Evolutionary conservation across 306 rosid genomes (phyloP).

Genomic region (Fragaria nilgerrensis): DNA sequence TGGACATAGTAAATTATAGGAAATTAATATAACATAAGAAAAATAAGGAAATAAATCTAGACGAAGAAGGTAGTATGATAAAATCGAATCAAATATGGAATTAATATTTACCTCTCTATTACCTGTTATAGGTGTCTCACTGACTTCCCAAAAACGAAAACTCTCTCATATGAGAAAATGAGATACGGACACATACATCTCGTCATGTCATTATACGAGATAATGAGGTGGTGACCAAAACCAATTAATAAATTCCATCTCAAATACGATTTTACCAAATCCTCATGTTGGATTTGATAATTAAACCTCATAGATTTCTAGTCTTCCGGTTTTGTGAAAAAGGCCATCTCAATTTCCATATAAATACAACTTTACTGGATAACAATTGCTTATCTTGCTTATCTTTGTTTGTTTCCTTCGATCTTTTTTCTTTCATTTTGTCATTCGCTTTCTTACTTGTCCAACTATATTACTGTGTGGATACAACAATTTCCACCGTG

Average conservation of each 20-base stretch:
- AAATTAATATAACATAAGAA: background rate
- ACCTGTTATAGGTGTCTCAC: background rate
- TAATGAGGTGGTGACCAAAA: background rate
- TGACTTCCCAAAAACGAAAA: background rate
- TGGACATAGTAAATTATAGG: background rate
- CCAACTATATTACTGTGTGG: background rate
- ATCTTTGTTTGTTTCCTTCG: background rate
- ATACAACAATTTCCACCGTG: background rate
- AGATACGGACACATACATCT: background rate
- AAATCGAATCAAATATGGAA: background rate
- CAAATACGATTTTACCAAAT: background rate
- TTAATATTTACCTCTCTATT: background rate
- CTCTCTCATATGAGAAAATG: background rate
- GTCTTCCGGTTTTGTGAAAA: background rate
- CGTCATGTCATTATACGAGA: background rate
- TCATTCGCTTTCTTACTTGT: background rate
- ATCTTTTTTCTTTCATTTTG: background rate
- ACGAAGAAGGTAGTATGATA: slow-evolving; percentile 1
- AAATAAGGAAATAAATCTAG: background rate
- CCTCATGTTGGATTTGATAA: background rate
- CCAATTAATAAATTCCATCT: background rate
- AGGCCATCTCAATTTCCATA: background rate
- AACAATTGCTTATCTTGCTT: background rate
- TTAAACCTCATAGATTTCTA: background rate
- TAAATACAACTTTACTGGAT: background rate